Conservation (phyloP, 1,284 basidiomycete genomes). For the Irpex sp. region DNA sequence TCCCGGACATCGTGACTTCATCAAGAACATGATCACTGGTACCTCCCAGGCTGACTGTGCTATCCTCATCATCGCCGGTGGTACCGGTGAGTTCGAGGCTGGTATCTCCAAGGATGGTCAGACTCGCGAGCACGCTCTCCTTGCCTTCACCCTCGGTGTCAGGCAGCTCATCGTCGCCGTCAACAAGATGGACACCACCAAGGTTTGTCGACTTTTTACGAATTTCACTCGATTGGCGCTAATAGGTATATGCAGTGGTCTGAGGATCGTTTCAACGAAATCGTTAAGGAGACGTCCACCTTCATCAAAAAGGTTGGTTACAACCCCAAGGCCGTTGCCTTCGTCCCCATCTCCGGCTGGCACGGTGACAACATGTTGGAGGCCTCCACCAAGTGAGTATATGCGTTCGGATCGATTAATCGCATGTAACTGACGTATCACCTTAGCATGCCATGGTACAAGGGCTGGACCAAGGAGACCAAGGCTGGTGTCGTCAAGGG, state of each 20-base stretch:
- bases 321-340: constrained; percentile 98
- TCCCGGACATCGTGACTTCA: constrained; percentile 99
- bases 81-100: constrained; percentile 99
- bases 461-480: constrained; percentile 97
- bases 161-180: constrained; percentile 99
- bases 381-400: constrained; percentile 82
- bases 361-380: constrained; percentile 99
- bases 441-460: constrained; percentile 97
- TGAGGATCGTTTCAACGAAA: constrained; percentile 99
- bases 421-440: neutral
- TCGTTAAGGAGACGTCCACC: constrained; percentile 97
- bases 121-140: constrained; percentile 99
- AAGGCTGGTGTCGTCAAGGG: constrained; percentile 93
- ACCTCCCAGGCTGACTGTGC: constrained; percentile 99
- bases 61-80: constrained; percentile 98
- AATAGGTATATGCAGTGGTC: constrained; percentile 67
- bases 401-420: constrained; percentile 17
- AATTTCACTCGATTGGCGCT: constrained; percentile 1
- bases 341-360: constrained; percentile 99
- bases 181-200: constrained; percentile 99
- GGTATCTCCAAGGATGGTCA: constrained; percentile 99
- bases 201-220: constrained; percentile 43
- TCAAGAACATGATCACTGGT: constrained; percentile 99
- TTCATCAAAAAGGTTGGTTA: constrained; percentile 99
- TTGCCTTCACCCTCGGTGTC: constrained; percentile 99